phyloP scores from a whole-genome alignment of 2,329 filamentous ascomycete species.

The Cladophialophora yegresii region DNA sequence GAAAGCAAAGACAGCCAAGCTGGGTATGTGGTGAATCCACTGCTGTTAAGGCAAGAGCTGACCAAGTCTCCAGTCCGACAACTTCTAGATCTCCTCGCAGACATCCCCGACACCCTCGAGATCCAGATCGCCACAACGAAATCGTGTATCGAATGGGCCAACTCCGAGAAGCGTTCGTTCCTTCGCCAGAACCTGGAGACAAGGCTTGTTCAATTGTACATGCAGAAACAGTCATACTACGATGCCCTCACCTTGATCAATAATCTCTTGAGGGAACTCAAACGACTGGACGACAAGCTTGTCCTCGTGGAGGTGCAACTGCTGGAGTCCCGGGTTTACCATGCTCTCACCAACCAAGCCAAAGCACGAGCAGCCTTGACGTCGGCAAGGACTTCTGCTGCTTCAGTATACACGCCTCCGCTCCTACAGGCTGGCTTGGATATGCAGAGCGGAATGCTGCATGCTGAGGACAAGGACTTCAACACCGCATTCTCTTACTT shows the following conservation, averaged over 20 bases:
- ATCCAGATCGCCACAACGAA: slow-evolving; percentile 94
- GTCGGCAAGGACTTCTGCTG: slow-evolving; percentile 88
- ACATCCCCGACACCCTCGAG: slow-evolving; percentile 92
- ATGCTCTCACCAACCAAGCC: slow-evolving; percentile 92
- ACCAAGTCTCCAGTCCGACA: slow-evolving; percentile 70
- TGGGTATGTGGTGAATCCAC: slow-evolving; percentile 62
- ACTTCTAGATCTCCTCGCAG: slow-evolving; percentile 90
- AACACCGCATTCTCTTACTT: slow-evolving; percentile 99
- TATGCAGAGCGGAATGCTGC: slow-evolving; percentile 99
- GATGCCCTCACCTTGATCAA: slow-evolving; percentile 97
- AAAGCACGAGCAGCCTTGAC: slow-evolving; percentile 95
- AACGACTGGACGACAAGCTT: slow-evolving; percentile 97
- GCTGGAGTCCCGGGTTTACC: slow-evolving; percentile 94
- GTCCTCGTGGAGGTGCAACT: slow-evolving; percentile 97
- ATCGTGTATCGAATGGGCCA: slow-evolving; percentile 96
- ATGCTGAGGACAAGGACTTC: slow-evolving; percentile 98
- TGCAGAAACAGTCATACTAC: slow-evolving; percentile 97
- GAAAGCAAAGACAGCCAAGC: slow-evolving; percentile 97
- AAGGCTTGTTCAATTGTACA: slow-evolving; percentile 87
- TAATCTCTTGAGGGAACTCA: slow-evolving; percentile 90
- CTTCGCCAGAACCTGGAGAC: slow-evolving; percentile 97
- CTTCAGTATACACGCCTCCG: slow-evolving; percentile 95
- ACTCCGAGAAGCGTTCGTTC: slow-evolving; percentile 77
- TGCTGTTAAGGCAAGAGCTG: slow-evolving; percentile 16
- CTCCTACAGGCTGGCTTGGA: slow-evolving; percentile 93